A percentile compares a stretch with the other conserved stretches of the same genome.
Evolutionary conservation across 1,284 basidiomycete species (phyloP).

Genomic region (Cutaneotrichosporon curvatum): DNA sequence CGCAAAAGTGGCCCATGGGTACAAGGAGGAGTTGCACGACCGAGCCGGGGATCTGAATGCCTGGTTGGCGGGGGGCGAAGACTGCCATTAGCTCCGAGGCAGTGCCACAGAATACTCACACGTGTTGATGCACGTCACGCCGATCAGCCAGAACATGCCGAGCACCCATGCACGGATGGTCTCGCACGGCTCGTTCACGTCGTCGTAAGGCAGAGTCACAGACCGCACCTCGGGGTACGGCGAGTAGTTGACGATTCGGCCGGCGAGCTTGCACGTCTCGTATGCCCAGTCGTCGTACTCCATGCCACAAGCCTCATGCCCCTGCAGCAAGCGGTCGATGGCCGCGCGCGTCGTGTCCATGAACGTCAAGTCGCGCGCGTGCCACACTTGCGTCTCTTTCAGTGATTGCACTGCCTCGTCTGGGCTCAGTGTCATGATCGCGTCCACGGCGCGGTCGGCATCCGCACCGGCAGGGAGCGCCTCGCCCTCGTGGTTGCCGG

Average conservation of each 20-base stretch:
- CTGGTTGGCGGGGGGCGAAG: constrained; percentile 45
- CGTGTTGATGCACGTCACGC: constrained; percentile 7
- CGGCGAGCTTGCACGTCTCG: not conserved
- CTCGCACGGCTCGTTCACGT: constrained; percentile 9
- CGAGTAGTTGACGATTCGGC: constrained; percentile 2
- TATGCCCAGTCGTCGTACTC: constrained; percentile 8
- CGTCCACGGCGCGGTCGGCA: constrained; percentile 1
- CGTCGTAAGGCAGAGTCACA: constrained; percentile 10
- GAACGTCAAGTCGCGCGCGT: constrained; percentile 1
- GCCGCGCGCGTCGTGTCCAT: not conserved
- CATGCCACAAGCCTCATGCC: constrained; percentile 3
- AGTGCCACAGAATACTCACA: constrained; percentile 3
- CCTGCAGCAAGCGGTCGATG: constrained; percentile 1
- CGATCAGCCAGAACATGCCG: constrained; percentile 7
- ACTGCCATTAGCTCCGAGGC: constrained; percentile 1
- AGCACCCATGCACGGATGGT: constrained; percentile 9
- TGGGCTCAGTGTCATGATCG: not conserved
- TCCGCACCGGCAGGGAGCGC: constrained; percentile 8
- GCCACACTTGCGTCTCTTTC: not conserved
- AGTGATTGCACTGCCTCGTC: constrained; percentile 2
- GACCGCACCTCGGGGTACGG: constrained; percentile 17
- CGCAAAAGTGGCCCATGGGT: constrained; percentile 26
- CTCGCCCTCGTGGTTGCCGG: constrained; percentile 11
- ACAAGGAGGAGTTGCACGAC: constrained; percentile 34
- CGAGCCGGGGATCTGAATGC: constrained; percentile 23